A percentile compares a stretch with the other conserved stretches of the same genome.
phyloP scores from a whole-genome alignment of 306 rosid genomes.

The Prunus mongolica region DNA sequence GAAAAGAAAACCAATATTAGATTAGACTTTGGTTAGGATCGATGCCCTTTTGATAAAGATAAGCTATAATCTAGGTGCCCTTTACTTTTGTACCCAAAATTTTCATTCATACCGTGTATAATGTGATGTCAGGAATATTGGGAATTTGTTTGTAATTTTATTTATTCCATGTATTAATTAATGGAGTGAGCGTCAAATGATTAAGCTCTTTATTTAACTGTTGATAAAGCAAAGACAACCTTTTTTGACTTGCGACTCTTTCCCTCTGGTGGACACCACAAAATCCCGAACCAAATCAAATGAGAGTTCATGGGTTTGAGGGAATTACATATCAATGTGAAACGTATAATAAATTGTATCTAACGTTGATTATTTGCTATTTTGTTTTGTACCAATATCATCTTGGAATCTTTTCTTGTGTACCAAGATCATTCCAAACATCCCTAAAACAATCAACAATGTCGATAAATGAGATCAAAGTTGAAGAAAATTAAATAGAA shows the following conservation, averaged over 20 bases:
- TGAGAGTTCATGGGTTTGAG: neutral
- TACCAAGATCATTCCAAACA: too few relatives aligned
- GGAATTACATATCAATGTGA: too few relatives aligned
- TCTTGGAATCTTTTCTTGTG: too few relatives aligned
- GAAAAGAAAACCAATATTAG: neutral
- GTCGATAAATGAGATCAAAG: too few relatives aligned
- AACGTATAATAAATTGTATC: too few relatives aligned
- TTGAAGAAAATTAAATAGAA: neutral
- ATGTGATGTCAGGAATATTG: too few relatives aligned
- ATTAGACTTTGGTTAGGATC: neutral
- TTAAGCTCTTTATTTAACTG: neutral
- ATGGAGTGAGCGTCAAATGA: neutral
- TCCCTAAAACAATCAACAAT: too few relatives aligned
- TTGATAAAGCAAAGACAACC: neutral
- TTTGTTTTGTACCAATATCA: too few relatives aligned
- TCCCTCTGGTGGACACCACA: neutral
- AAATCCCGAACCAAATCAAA: neutral
- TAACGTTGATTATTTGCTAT: too few relatives aligned
- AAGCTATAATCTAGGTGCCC: neutral
- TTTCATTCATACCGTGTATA: neutral
- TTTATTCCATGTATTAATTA: neutral
- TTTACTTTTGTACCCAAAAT: neutral
- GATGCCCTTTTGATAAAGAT: conserved; percentile 5
- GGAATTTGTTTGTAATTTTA: too few relatives aligned
- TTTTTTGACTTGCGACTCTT: neutral